Base-by-base conservation (phyloP, 768 basidiomycete genomes). In the Imleria badia region DNA sequence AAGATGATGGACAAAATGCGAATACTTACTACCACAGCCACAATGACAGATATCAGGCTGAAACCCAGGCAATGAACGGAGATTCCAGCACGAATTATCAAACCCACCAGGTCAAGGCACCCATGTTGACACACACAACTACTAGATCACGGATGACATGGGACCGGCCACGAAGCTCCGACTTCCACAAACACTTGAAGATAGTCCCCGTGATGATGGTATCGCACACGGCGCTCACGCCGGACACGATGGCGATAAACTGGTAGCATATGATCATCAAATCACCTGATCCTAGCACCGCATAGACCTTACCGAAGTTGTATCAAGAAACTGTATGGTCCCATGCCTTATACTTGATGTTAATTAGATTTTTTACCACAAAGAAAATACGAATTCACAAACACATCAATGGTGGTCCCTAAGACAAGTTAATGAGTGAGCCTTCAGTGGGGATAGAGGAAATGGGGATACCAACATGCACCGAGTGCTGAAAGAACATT, bases 111-210 rank as follows among this genome's bases (percentile, higher is more conserved):
- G 60, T 61, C 33, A 60, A 7, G 3, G 49, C 52, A 12, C 59
- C 59, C 60, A 60, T 60, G 19, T 60, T 53, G 34, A 61, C 15
- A 10, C 56, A 61, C 3, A 61, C 46, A 5, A 61, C 22, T 0
- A 54, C 59, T 1, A 61, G 23, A 12, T 51, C 54, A 10, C 55
- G 59, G 13, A 60, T 3, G 26, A 51, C 7, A 9, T 39, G 40
- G 26, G 45, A 42, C 9, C 46, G 48, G 17, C 48, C 26, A 1
- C 59, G 49, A 13, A 60, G 43, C 19, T 61, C 54, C 1, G 55
- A 60, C 7, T 30, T 45, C 60, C 59, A 60, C 13, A 61, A 8
- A 19, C 30, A 19, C 38, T 39, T 60, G 46, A 60, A 57, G 7
- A 61, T 48, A 6, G 48, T 56, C 23, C 2, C 6, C 0, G 60